Conservation (phyloP, 148 eudicot species). For the Fagopyrum homotropicum region DNA sequence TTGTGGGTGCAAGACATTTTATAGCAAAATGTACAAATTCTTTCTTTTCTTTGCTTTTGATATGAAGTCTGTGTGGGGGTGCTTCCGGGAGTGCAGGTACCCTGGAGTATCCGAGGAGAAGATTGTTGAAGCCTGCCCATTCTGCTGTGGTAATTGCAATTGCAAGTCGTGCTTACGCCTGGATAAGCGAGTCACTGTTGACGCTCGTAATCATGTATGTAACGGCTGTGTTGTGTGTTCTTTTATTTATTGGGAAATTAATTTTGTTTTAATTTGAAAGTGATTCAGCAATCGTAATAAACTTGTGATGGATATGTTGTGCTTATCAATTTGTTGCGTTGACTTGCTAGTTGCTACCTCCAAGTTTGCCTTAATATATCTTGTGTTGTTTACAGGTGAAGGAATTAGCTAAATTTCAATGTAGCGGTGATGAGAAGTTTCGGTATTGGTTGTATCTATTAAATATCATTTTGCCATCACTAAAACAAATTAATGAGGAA, state of each 20-base stretch:
- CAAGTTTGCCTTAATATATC: not conserved
- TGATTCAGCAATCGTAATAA: not conserved
- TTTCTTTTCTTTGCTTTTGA: not conserved
- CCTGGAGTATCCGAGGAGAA: constrained; percentile 13
- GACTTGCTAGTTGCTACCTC: not conserved
- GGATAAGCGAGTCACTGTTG: not conserved
- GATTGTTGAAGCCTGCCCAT: constrained; percentile 14
- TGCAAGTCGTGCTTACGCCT: constrained; percentile 17
- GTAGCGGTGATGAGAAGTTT: constrained; percentile 22
- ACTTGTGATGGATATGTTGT: not conserved
- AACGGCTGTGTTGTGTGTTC: no score
- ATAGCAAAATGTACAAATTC: not conserved
- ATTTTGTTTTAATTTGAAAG: not conserved
- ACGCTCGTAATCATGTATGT: not conserved
- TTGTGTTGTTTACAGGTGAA: constrained; percentile 2
- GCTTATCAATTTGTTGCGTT: not conserved
- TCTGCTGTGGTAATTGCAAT: constrained; percentile 18
- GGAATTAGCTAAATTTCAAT: constrained; percentile 14
- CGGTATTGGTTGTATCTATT: constrained; percentile 29
- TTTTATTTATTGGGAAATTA: not conserved
- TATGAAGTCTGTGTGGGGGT: not conserved
- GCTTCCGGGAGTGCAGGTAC: constrained; percentile 9
- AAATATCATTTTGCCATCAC: constrained; percentile 30
- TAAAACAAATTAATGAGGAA: constrained; percentile 46
- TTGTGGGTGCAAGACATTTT: not conserved